Percentiles rank a stretch among this genome's conserved stretches.
These are phyloP conservation scores for Chlamydomonas sp. DNA, from an alignment of 139 green algal species.

Conservation along the genomic window DNA sequence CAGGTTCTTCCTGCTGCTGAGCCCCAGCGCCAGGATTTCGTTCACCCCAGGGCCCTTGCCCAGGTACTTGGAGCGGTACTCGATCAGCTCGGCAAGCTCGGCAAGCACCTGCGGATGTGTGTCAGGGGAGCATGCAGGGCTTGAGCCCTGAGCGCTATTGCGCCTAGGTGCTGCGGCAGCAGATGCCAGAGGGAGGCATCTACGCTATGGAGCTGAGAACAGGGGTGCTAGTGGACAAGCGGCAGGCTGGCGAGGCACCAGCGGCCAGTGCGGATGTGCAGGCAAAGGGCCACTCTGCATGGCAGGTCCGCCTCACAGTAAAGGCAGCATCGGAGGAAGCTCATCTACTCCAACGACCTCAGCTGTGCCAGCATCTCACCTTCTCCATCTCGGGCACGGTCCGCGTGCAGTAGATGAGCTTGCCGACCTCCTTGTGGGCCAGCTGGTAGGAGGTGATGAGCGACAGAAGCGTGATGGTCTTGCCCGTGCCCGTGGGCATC, in stretches of 20 bases:
- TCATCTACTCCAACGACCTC: background rate
- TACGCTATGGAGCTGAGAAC: no score
- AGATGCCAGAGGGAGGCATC: no score
- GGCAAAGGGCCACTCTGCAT: no score
- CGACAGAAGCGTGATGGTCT: constrained; percentile 98
- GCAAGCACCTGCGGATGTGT: constrained; percentile 73
- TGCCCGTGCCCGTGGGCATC: constrained; percentile 99
- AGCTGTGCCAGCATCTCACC: constrained; percentile 48
- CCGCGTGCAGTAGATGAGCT: constrained; percentile 99
- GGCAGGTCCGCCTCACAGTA: background rate
- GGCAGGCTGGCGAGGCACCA: no score
- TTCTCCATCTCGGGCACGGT: constrained; percentile 99
- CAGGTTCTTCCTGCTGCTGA: constrained; percentile 97
- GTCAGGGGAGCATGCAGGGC: background rate
- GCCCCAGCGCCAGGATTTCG: constrained; percentile 92
- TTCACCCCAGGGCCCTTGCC: constrained; percentile 43
- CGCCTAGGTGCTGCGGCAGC: no score
- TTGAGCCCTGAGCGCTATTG: no score
- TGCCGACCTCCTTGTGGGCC: constrained; percentile 93
- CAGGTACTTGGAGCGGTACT: constrained; percentile 83
- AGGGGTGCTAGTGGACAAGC: no score
- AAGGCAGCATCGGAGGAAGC: background rate
- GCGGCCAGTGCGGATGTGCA: no score
- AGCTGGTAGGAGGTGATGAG: constrained; percentile 99
- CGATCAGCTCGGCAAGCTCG: constrained; percentile 88